These are phyloP conservation scores for Boeremia lycopersici DNA, from an alignment of 2,329 filamentous ascomycete species.

Conservation along the genomic window DNA sequence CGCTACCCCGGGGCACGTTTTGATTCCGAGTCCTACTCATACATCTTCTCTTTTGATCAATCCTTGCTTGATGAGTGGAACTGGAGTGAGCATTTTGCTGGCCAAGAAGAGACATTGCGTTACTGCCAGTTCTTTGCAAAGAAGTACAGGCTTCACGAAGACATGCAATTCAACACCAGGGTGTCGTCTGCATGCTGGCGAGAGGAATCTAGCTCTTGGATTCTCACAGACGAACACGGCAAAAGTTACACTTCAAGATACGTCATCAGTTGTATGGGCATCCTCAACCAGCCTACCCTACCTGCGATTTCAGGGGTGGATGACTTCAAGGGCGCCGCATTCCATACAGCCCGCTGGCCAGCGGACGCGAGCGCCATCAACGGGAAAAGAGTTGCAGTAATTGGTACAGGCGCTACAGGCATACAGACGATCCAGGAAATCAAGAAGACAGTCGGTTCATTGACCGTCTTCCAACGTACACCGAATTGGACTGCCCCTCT, in stretches of 20 bases:
- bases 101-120: constrained; percentile 53
- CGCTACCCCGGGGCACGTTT: constrained; percentile 56
- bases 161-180: constrained; percentile 32
- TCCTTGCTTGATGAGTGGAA: constrained; percentile 52
- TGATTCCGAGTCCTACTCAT: constrained; percentile 56
- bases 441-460: constrained; percentile 54
- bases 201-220: constrained; percentile 25
- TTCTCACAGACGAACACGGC: constrained; percentile 20
- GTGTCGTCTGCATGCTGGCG: constrained; percentile 22
- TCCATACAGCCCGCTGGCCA: constrained; percentile 65
- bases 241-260: constrained; percentile 23
- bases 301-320: constrained; percentile 29
- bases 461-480: constrained; percentile 68
- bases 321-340: constrained; percentile 24
- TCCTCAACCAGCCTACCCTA: constrained; percentile 27
- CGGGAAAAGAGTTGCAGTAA: constrained; percentile 63
- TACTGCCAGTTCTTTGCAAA: constrained; percentile 58
- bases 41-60: constrained; percentile 52
- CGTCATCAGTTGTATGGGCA: constrained; percentile 30
- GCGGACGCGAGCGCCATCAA: constrained; percentile 58
- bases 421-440: constrained; percentile 67
- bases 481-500: constrained; percentile 48
- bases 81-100: constrained; percentile 46
- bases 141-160: constrained; percentile 49
- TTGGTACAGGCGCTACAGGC: constrained; percentile 65